phyloP scores from a whole-genome alignment of 495 filamentous ascomycete species.

The Neurospora cerealis region DNA sequence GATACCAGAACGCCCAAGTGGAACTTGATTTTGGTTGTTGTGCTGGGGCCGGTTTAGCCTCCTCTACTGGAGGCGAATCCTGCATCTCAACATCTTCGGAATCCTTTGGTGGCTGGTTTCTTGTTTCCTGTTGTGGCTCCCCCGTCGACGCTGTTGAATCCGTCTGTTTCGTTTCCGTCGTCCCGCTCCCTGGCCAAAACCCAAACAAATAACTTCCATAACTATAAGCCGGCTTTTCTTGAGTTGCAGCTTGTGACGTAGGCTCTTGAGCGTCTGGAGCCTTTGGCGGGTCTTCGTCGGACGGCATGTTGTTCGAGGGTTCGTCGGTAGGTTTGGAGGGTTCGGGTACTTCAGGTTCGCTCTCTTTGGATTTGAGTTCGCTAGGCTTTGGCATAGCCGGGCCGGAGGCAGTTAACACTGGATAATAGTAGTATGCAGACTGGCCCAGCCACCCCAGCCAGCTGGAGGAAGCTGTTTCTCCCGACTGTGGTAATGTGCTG shows the following conservation, averaged over 20 bases:
- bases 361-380: conserved; percentile 16
- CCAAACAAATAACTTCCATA: conserved; percentile 41
- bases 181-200: conserved; percentile 28
- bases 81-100: conserved; percentile 27
- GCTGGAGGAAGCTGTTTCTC: conserved; percentile 31
- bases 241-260: conserved; percentile 3
- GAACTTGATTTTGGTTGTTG: conserved; percentile 43
- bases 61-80: conserved; percentile 23
- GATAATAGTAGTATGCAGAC: conserved; percentile 2
- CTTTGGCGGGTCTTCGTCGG: conserved; percentile 11
- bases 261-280: conserved; percentile 14
- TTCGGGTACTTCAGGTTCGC: conserved; percentile 4
- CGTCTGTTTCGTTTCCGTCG: not conserved
- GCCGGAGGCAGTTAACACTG: conserved; percentile 12
- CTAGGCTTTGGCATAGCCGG: conserved; percentile 6
- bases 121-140: conserved; percentile 10
- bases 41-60: conserved; percentile 1
- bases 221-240: conserved; percentile 7
- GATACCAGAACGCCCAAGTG: conserved; percentile 82
- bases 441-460: conserved; percentile 53
- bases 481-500: conserved; percentile 11
- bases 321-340: conserved; percentile 5
- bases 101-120: conserved; percentile 17
- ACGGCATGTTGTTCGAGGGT: not conserved
- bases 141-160: not conserved